A percentile compares a stretch with the other conserved stretches of the same genome.
Evolutionary conservation across 2,329 filamentous ascomycete species (phyloP).

Genomic region (Phyllosticta citrichinensis): DNA sequence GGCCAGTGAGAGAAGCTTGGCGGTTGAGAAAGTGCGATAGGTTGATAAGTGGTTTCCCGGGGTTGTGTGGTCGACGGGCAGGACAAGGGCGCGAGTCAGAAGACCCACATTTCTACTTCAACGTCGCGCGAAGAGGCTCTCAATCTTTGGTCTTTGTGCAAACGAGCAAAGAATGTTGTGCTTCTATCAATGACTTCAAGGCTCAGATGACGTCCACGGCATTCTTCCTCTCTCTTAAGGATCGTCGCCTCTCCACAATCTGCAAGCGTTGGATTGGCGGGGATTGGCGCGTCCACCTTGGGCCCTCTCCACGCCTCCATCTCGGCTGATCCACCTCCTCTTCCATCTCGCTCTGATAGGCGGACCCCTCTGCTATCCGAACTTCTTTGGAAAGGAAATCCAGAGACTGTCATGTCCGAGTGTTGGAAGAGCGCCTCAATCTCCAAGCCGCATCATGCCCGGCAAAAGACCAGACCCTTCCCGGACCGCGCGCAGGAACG

Average conservation of each 20-base stretch:
- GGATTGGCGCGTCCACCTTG: neutral
- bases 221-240: neutral
- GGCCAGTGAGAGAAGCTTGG: neutral
- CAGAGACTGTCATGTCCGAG: neutral
- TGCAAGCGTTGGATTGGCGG: neutral
- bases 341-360: conserved; percentile 3
- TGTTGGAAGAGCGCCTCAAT: neutral
- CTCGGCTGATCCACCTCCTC: conserved; percentile 3
- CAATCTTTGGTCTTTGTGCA: neutral
- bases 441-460: neutral
- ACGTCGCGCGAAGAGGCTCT: neutral
- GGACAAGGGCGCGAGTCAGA: neutral
- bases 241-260: neutral
- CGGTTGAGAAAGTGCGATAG: neutral
- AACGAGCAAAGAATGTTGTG: neutral
- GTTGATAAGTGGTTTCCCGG: neutral
- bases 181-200: neutral
- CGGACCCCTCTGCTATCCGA: neutral
- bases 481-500: neutral
- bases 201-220: neutral
- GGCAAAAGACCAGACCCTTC: neutral
- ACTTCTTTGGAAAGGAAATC: neutral
- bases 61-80: neutral
- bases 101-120: neutral
- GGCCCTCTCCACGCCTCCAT: neutral